A percentile compares a stretch with the other conserved stretches of the same genome.
These are phyloP conservation scores for Apiotrichum sp. DNA, from an alignment of 1,284 basidiomycete species.

Conservation along the genomic window DNA sequence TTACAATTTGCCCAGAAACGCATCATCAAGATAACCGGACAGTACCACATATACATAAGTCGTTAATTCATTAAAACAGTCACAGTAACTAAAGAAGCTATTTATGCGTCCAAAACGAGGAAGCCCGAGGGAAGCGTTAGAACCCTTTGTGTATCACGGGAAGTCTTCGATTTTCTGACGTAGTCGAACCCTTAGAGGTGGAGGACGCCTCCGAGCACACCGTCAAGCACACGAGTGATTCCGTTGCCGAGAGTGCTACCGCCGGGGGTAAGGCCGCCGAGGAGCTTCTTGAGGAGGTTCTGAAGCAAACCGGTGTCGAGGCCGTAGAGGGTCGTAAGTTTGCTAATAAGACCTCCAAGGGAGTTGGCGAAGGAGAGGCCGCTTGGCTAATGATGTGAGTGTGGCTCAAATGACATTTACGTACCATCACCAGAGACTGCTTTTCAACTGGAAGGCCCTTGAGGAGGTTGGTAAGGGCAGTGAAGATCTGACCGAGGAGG, in stretches of 20 bases:
- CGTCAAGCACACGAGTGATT: not conserved
- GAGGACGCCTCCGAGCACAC: not conserved
- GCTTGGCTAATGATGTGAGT: too few species aligned
- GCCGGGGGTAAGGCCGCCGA: not conserved
- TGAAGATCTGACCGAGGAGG: not conserved
- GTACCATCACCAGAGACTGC: too few species aligned
- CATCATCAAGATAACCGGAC: too few species aligned
- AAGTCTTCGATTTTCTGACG: not conserved
- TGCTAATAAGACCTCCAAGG: not conserved
- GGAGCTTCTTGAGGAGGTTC: not conserved
- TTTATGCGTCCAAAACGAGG: too few species aligned
- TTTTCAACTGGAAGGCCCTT: not conserved
- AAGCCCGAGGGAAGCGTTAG: too few species aligned
- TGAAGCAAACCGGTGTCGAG: not conserved
- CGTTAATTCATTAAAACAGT: too few species aligned
- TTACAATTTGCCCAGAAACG: too few species aligned
- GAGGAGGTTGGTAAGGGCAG: not conserved
- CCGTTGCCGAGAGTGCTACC: not conserved
- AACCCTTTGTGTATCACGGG: too few species aligned
- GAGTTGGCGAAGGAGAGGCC: not conserved
- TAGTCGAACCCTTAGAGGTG: not conserved
- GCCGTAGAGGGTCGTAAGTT: not conserved
- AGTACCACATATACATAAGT: too few species aligned
- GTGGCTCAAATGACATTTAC: too few species aligned
- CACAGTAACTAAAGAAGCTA: too few species aligned